Percentiles rank a stretch among this genome's conserved stretches.
phyloP scores from a whole-genome alignment of 1,284 basidiomycete species.

The Puccinia hordei region DNA sequence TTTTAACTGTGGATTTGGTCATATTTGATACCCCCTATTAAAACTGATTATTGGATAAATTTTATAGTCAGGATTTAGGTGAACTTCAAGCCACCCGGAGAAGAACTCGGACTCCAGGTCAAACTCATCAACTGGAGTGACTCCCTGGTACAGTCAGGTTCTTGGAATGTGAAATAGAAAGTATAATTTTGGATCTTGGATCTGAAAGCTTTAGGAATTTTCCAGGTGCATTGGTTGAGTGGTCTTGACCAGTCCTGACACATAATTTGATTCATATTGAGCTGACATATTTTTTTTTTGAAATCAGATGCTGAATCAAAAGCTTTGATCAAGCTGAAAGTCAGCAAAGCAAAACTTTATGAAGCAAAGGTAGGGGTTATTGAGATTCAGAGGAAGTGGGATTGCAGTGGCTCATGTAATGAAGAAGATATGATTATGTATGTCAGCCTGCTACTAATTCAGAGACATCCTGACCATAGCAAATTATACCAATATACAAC shows the following conservation, averaged over 20 bases:
- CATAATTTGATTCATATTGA: too few relatives aligned
- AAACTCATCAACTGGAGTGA: not conserved
- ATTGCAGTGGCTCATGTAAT: not conserved
- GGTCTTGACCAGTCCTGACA: not conserved
- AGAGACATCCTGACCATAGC: too few relatives aligned
- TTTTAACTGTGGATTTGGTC: too few relatives aligned
- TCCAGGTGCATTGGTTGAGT: not conserved
- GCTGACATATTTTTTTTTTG: not conserved
- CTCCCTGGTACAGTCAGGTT: not conserved
- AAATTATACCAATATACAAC: too few relatives aligned
- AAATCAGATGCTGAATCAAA: not conserved
- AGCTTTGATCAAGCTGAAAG: not conserved
- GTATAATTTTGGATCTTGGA: not conserved
- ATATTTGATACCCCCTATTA: not conserved
- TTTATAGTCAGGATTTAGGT: not conserved
- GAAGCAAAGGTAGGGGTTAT: not conserved
- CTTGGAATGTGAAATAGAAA: not conserved
- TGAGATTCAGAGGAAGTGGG: slow-evolving; percentile 5
- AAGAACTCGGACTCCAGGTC: not conserved
- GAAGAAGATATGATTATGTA: too few relatives aligned
- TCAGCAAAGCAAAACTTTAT: not conserved
- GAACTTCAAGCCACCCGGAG: not conserved
- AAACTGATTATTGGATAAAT: not conserved
- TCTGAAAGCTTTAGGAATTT: not conserved
- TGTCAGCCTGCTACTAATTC: too few relatives aligned